Percentiles rank a stretch among this genome's conserved stretches.
Conservation (phyloP, 202 grass and related monocot genomes). For the Panicum hallii region DNA sequence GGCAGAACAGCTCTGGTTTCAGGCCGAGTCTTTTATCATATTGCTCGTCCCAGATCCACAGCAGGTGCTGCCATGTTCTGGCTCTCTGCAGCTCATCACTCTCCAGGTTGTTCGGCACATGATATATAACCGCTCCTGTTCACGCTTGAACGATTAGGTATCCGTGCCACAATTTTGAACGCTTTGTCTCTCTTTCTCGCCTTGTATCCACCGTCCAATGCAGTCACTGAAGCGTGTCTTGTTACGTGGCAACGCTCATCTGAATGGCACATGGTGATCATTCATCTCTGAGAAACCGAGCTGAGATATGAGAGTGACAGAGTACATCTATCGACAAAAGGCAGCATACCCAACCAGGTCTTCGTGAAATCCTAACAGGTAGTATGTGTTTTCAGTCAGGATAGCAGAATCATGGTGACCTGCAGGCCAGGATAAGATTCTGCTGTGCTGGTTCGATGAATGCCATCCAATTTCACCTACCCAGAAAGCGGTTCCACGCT, state of each 20-base stretch:
- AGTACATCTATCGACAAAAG: conserved; percentile 6
- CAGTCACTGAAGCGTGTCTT: neutral
- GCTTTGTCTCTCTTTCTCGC: neutral
- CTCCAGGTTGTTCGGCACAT: conserved; percentile 22
- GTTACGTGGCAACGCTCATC: neutral
- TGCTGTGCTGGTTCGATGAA: conserved; percentile 32
- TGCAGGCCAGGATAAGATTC: conserved; percentile 37
- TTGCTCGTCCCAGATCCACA: conserved; percentile 19
- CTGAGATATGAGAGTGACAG: neutral
- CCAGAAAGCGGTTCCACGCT: conserved; percentile 30
- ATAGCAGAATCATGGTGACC: conserved; percentile 24
- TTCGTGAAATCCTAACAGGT: neutral
- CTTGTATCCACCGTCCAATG: neutral
- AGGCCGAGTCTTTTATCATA: neutral
- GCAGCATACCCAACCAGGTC: neutral
- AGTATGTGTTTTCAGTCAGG: conserved; percentile 26
- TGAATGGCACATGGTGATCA: neutral
- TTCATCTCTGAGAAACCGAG: neutral
- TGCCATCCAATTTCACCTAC: conserved; percentile 22
- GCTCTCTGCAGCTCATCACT: conserved; percentile 27
- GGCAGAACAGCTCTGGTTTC: neutral
- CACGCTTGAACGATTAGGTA: conserved; percentile 2
- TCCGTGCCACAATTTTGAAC: neutral
- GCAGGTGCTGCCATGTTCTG: conserved; percentile 22
- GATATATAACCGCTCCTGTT: neutral